Base-by-base conservation (phyloP, 345 rosid species). In the Hirschfeldia incana region DNA sequence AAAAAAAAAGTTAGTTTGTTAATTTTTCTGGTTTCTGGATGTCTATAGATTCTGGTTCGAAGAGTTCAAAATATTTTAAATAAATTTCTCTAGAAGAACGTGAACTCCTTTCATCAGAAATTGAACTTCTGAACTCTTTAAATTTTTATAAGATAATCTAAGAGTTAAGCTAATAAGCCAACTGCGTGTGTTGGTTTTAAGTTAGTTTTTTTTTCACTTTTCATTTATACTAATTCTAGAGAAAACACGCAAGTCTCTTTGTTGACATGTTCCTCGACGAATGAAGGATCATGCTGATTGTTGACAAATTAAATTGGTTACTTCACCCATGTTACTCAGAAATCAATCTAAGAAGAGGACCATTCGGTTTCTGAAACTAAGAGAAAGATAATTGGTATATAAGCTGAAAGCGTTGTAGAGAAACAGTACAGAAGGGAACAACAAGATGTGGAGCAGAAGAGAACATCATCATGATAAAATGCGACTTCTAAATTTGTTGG, bases 401-500 rank as follows among this genome's bases (percentile, higher is more conserved):
- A 44, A 11, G 21, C 12, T 65, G 7, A 34, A 27, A 64, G 72
- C 73, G 63, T 66, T 73, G 37, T 30, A 33, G 21, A 66, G 53
- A 78, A 72, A 78, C 69, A 72, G 77, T 60, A 29, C 34, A 66
- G 33, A 15, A 72, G 34, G 16, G 17, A 78, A 30, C 63, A 64
- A 7, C 17, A 29, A 70, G 71, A 42, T 65, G 77, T 65, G 68
- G 53, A 71, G 13, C 66, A 49, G 58, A 53, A 65, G 49, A 65
- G 60, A 71, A 65, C 76, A 78, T 65, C 62, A 72, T 78, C 73
- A 66, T 78, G 21, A 36, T 30, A 42, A 44, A 29, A 28, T 67
- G 69, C 60, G 73, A 78, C 81, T 66, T 78, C 6, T 72, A 78
- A 72, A 73, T 72, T 53, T 53, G 59, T 53, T 53, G 59, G 65